Evolutionary conservation across 768 basidiomycete species (phyloP).

Genomic region (Tylopilus intermedius): DNA sequence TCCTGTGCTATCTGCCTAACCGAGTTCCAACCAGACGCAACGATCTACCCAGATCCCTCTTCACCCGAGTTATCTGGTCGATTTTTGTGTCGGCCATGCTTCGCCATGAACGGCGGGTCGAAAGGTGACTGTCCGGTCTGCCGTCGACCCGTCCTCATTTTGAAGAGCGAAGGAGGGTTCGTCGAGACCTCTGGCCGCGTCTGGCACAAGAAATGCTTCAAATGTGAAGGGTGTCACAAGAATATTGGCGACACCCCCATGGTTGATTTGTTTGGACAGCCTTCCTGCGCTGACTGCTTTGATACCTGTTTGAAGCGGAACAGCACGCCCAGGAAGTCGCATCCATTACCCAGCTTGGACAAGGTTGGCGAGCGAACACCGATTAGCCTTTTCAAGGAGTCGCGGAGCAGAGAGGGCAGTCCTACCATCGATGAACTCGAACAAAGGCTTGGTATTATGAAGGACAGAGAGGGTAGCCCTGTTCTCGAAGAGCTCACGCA

Average conservation of each 20-base stretch:
- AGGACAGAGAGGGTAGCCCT: slow-evolving; percentile 52
- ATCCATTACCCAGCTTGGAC: slow-evolving; percentile 31
- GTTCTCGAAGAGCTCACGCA: slow-evolving; percentile 48
- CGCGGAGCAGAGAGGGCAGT: slow-evolving; percentile 47
- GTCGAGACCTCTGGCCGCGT: slow-evolving; percentile 63
- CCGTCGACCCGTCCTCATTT: slow-evolving; percentile 62
- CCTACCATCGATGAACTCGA: slow-evolving; percentile 64
- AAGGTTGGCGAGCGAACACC: slow-evolving; percentile 36
- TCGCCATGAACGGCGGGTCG: slow-evolving; percentile 65
- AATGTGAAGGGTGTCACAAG: slow-evolving; percentile 67
- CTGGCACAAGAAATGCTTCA: slow-evolving; percentile 83
- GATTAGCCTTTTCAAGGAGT: slow-evolving; percentile 41
- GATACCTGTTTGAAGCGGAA: slow-evolving; percentile 65
- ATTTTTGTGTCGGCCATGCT: slow-evolving; percentile 75
- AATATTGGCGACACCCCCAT: slow-evolving; percentile 70
- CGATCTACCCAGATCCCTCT: slow-evolving; percentile 75
- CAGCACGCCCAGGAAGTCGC: slow-evolving; percentile 34
- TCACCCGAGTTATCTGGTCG: slow-evolving; percentile 30
- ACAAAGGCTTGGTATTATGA: slow-evolving; percentile 53
- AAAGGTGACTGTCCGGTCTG: slow-evolving; percentile 70
- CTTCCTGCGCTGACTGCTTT: slow-evolving; percentile 77
- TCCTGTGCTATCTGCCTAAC: slow-evolving; percentile 62
- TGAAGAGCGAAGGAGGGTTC: slow-evolving; percentile 75
- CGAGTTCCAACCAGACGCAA: slow-evolving; percentile 74
- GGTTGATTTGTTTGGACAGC: slow-evolving; percentile 78